Evolutionary conservation across 306 rosid genomes (phyloP).

Genomic region (Ceratonia siliqua): DNA sequence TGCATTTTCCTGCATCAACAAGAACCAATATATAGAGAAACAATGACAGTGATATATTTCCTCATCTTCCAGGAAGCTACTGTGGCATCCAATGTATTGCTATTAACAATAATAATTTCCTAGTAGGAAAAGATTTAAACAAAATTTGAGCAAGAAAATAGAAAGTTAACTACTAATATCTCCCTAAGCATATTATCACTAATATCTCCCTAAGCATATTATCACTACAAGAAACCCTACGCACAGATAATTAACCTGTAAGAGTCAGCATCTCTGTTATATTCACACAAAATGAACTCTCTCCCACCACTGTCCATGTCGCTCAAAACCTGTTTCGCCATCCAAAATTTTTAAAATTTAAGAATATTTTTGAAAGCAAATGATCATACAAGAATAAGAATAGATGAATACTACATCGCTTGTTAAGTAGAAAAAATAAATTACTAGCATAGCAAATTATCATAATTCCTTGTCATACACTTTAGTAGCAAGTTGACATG

Average conservation of each 20-base stretch:
- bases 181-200: neutral
- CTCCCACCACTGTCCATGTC: constrained; percentile 72
- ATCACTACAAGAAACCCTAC: neutral
- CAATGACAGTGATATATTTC: neutral
- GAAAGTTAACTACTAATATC: neutral
- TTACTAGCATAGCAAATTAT: neutral
- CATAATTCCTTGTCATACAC: neutral
- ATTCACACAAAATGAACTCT: constrained; percentile 89
- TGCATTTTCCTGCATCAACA: neutral
- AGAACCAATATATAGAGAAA: neutral
- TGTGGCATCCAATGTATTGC: neutral
- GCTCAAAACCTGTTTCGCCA: constrained; percentile 58
- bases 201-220: too few species aligned
- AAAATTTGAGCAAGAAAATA: neutral
- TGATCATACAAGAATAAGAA: neutral
- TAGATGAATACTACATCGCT: neutral
- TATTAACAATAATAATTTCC: neutral
- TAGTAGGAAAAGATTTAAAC: neutral
- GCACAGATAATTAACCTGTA: constrained; percentile 53
- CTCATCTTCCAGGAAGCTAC: neutral
- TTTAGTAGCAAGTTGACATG: neutral
- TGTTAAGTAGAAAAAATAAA: neutral
- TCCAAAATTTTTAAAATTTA: neutral
- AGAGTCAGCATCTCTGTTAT: constrained; percentile 94
- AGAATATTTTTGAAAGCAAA: neutral